Base-by-base conservation (phyloP, 176 grass and related monocot species). In the Phoenix dactylifera region DNA sequence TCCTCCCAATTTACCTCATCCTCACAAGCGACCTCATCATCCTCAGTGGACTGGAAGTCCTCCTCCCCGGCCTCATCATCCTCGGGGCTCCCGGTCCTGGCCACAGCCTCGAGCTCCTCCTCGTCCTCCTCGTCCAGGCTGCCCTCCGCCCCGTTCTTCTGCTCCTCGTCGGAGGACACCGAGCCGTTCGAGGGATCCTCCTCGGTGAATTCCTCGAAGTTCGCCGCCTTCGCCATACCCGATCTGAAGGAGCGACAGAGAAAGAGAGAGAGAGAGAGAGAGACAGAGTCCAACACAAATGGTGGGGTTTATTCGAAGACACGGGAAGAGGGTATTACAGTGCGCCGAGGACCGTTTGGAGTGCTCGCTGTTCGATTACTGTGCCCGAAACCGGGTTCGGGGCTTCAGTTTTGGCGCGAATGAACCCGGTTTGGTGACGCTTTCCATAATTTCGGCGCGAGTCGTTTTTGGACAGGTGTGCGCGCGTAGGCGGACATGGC, bases 61-160 rank as follows among this genome's bases (percentile, higher is more conserved):
- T 61, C 75, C 3, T 73, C 80, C 24, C 64, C 71, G 1, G 5
- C 72, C 4, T 24, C 66, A 3, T 16, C 66, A 15, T 75, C 89
- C 1, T 44, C 82, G 32, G 68, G 58, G 18, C 67, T 72, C 4
- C 28, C 71, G 57, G 72, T 63, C 26, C 76, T 80, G 12, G 69
- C 78, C 24, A 95, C 82, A 49, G 72, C 82, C 63, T 89, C 89
- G 50, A 86, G 85, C 70, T 89, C 79, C 28, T 95, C 85, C 70
- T 86, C 82, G 1, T 89, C 89, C 7, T 82, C 68, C 62, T 83
- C 85, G 22, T 26, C 57, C 9, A 18, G 10, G 18, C 16, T 24
- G 4, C 84, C 88, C 24, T 73, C 73, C 59, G 12, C 74, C 0
- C 51, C 76, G 1, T 49, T 56, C 23, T 65, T 72, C 22, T 54